Evolutionary conservation across 192 early-diverging fungal genomes (phyloP).

Genomic region (Phlyctochytrium bullatum): DNA sequence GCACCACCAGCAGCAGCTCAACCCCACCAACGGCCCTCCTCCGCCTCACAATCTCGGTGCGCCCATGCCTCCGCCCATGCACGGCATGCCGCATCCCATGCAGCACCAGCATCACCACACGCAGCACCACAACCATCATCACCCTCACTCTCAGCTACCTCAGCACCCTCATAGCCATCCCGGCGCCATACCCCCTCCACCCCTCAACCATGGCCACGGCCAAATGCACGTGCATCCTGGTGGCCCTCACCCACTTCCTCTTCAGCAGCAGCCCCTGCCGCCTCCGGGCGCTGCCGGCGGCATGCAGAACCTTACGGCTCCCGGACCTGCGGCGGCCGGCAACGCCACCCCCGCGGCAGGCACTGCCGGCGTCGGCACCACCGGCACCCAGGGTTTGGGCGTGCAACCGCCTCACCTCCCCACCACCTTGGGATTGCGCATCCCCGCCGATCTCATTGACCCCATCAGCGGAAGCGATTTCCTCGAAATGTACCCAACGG

Average conservation of each 20-base stretch:
- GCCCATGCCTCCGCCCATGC: too few relatives aligned
- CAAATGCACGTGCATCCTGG: background rate
- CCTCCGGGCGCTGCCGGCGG: background rate
- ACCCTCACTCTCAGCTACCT: background rate
- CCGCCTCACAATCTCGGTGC: too few relatives aligned
- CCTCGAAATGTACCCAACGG: constrained; percentile 6
- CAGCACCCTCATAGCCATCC: background rate
- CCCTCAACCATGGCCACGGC: too few relatives aligned
- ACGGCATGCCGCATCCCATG: too few relatives aligned
- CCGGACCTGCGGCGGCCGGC: too few relatives aligned
- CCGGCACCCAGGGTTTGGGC: too few relatives aligned
- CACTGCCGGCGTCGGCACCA: too few relatives aligned
- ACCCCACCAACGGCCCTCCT: background rate
- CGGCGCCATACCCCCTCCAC: background rate
- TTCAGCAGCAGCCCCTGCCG: background rate
- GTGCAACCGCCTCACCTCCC: background rate
- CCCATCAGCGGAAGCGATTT: background rate
- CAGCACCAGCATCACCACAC: background rate
- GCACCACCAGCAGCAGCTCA: background rate
- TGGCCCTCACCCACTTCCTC: background rate
- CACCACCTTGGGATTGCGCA: background rate
- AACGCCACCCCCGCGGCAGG: too few relatives aligned
- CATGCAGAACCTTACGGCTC: too few relatives aligned
- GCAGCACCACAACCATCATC: background rate
- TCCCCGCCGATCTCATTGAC: background rate